Percentiles rank a stretch among this genome's conserved stretches.
These are phyloP conservation scores for Fonsecaea pedrosoi DNA, from an alignment of 2,329 filamentous ascomycete genomes.

Conservation along the genomic window DNA sequence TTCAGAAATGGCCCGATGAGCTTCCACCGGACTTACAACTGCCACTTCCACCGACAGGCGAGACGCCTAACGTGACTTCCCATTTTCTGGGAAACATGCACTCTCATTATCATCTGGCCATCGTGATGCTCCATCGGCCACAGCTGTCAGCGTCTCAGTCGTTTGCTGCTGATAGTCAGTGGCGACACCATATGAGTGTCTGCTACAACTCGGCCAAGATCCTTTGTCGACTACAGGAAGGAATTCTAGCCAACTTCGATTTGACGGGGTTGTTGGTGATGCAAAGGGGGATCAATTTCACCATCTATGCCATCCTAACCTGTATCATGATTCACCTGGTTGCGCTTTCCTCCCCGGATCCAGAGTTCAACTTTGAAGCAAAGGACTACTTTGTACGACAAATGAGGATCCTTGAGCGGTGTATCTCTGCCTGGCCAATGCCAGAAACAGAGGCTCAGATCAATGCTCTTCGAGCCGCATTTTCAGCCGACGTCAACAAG, in stretches of 20 bases:
- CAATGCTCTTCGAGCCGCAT: conserved; percentile 85
- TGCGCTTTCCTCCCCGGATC: conserved; percentile 90
- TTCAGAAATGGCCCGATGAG: conserved; percentile 76
- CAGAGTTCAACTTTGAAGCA: conserved; percentile 82
- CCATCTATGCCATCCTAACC: conserved; percentile 88
- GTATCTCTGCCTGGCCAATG: conserved; percentile 82
- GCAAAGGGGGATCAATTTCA: conserved; percentile 93
- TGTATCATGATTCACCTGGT: conserved; percentile 93
- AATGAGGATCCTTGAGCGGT: conserved; percentile 90
- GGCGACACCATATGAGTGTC: conserved; percentile 86
- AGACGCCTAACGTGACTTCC: conserved; percentile 81
- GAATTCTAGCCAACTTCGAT: conserved; percentile 76
- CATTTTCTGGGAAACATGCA: conserved; percentile 90
- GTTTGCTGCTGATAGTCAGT: conserved; percentile 71
- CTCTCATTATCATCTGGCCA: conserved; percentile 82
- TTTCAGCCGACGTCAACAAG: conserved; percentile 82
- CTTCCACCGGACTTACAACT: conserved; percentile 80
- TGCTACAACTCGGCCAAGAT: conserved; percentile 85
- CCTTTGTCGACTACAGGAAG: conserved; percentile 86
- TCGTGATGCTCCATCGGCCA: conserved; percentile 86
- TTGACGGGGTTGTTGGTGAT: conserved; percentile 84
- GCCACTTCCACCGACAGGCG: conserved; percentile 77
- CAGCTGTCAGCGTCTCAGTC: conserved; percentile 81
- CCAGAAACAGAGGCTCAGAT: conserved; percentile 90
- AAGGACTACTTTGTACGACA: conserved; percentile 89